A percentile compares a stretch with the other conserved stretches of the same genome.
phyloP scores from a whole-genome alignment of 2,329 filamentous ascomycete genomes.

The Colletotrichum siamense region DNA sequence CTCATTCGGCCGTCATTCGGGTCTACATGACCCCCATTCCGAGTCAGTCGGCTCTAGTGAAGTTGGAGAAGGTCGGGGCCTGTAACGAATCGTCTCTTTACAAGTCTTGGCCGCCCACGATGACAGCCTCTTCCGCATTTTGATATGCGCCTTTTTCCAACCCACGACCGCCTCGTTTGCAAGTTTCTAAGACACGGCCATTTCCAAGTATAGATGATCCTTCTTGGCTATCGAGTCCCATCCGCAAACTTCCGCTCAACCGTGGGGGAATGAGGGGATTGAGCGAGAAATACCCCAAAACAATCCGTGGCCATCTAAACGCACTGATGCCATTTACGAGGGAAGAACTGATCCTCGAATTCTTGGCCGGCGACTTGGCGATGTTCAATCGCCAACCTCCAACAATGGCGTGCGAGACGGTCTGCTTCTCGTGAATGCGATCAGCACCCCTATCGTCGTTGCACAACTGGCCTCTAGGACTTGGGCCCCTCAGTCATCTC shows the following conservation, averaged over 20 bases:
- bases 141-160: conserved; percentile 14
- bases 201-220: conserved; percentile 14
- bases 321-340: background rate
- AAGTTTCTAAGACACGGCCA: conserved; percentile 7
- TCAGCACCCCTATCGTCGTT: background rate
- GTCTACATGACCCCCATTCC: conserved; percentile 11
- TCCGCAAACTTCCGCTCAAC: conserved; percentile 13
- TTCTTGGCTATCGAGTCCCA: conserved; percentile 6
- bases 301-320: background rate
- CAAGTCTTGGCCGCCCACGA: conserved; percentile 3
- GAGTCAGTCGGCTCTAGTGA: conserved; percentile 12
- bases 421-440: background rate
- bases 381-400: background rate
- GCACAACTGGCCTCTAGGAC: background rate
- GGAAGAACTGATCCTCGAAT: background rate
- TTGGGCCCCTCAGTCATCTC: background rate
- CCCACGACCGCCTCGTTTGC: conserved; percentile 13
- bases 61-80: conserved; percentile 2
- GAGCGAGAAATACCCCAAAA: background rate
- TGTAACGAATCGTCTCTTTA: background rate
- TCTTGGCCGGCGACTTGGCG: conserved; percentile 1
- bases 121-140: background rate
- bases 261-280: background rate
- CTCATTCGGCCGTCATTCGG: conserved; percentile 4
- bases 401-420: background rate